Evolutionary conservation across 208 protist species (phyloP), one percentile per base, ranked within the genome.

Genomic region (Leishmania arabica): DNA sequence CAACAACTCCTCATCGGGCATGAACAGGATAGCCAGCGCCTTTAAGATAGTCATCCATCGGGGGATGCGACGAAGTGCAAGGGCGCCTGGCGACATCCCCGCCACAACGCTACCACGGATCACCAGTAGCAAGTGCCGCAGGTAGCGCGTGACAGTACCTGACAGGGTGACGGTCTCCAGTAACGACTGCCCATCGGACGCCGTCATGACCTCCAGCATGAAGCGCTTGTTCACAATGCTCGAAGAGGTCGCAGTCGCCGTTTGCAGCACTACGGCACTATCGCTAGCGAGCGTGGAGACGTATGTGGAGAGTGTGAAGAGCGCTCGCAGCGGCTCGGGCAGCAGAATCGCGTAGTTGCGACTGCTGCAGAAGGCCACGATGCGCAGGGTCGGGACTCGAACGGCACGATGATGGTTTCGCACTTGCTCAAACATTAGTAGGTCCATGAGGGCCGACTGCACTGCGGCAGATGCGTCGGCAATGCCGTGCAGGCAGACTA

Each of bases 241-340:
- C 1, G 93, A 96, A 8, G 77, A 85, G 31, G 77, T 77, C 54
- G 77, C 62, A 68, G 88, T 91, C 73, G 80, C 84, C 5, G 79
- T 90, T 84, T 96, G 95, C 82, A 97, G 87, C 74, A 97, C 90
- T 73, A 90, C 90, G 21, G 92, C 88, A 62, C 92, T 94, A 53
- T 97, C 93, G 84, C 95, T 94, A n/a, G 92, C 83, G 34, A 92
- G 77, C 1, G 74, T 80, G 2, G 95, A 97, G 83, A 97, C 89
- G 82, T 91, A 96, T 6, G 89, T 93, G 49, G 95, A 97, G n/a
- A 97, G 89, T 3, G 91, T 85, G 78, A 97, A 97, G 27, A 84
- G 88, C 15, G 84, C 85, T 34, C 93, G 92, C 45, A 96, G 79
- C 19, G 79, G 68, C 78, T 95, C 92, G 9, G 95, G 88, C n/a